Conservation (phyloP, 495 filamentous ascomycete genomes). For the Podospora bellae-mahoneyi region DNA sequence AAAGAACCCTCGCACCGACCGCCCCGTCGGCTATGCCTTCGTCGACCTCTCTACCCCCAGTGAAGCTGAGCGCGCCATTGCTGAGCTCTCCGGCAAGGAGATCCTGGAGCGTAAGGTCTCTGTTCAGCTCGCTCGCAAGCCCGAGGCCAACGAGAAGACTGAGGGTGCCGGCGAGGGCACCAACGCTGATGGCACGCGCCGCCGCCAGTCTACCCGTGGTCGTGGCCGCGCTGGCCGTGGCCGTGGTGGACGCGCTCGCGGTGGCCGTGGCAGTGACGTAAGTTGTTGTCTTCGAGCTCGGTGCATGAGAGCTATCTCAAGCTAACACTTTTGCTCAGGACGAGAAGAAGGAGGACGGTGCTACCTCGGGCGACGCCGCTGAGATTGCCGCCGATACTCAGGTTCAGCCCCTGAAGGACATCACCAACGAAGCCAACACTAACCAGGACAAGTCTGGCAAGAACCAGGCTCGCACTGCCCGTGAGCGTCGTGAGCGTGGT, state of each 20-base stretch:
- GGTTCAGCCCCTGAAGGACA: slow-evolving; percentile 52
- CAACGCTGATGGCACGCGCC: slow-evolving; percentile 67
- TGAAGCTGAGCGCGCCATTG: slow-evolving; percentile 92
- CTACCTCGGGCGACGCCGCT: slow-evolving; percentile 37
- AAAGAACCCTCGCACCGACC: slow-evolving; percentile 96
- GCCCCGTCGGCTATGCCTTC: slow-evolving; percentile 98
- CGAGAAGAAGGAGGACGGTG: slow-evolving; percentile 48
- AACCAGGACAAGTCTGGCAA: slow-evolving; percentile 51
- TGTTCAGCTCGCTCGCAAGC: slow-evolving; percentile 96
- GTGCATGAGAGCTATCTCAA: neutral
- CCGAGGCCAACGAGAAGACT: slow-evolving; percentile 75
- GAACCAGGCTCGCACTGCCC: slow-evolving; percentile 42
- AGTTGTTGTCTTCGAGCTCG: slow-evolving; percentile 15
- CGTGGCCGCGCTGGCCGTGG: slow-evolving; percentile 74
- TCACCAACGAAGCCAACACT: slow-evolving; percentile 47
- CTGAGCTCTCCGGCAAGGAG: slow-evolving; percentile 91
- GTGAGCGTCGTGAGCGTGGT: slow-evolving; percentile 77
- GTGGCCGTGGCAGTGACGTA: slow-evolving; percentile 67
- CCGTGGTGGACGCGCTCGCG: slow-evolving; percentile 67
- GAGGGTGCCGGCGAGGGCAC: slow-evolving; percentile 55
- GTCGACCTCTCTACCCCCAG: slow-evolving; percentile 91
- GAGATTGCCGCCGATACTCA: slow-evolving; percentile 27
- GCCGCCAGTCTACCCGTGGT: slow-evolving; percentile 66
- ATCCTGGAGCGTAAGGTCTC: slow-evolving; percentile 98
- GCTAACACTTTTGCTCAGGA: slow-evolving; percentile 34